Base-by-base conservation (phyloP, 2,329 filamentous ascomycete genomes). In the Fusarium avenaceum region DNA sequence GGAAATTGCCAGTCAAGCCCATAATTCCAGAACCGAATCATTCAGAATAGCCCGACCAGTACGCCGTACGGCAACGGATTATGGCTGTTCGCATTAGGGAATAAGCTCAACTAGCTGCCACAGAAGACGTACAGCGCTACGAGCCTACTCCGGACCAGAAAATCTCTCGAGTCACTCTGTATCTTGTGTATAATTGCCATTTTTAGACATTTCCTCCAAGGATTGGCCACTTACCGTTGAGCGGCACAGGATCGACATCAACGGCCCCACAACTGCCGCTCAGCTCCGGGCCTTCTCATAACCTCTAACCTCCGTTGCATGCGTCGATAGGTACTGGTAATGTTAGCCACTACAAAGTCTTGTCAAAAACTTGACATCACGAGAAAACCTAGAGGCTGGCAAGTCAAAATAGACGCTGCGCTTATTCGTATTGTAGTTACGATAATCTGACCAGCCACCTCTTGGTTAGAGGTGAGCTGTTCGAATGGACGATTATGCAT, bases 181-280 rank as follows among this genome's bases (percentile, higher is more conserved):
- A 9, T 42, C 32, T 14, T 19, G n/a, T 7, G 3, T 19, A 52
- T 1, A 39, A 49, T 59, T 67, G 14, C 63, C 58, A 45, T 51
- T 65, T 57, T 24, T 19, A 70, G 67, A 46, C 45, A 57, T 35
- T 10, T 10, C 4, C 24, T 42, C 20, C 20, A 38, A 20, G 28
- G 38, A 22, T 48, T 43, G 43, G 42, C 67, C 58, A 70, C 35
- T 70, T 40, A 65, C 35, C 35, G 59, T 39, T 14, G 28, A 38
- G 32, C 49, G 67, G 59, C 24, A 32, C 33, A 35, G 49, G 44
- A 50, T 57, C 59, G 51, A 59, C 46, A 44, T 30, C 15, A 32
- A 40, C 59, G 30, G 59, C 59, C 48, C 59, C 67, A 65, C 55
- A 61, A 17, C 39, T 47, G 44, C 30, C 47, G 22, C 44, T 47